phyloP scores from a whole-genome alignment of 2,329 filamentous ascomycete genomes.

The Cladophialophora immunda region DNA sequence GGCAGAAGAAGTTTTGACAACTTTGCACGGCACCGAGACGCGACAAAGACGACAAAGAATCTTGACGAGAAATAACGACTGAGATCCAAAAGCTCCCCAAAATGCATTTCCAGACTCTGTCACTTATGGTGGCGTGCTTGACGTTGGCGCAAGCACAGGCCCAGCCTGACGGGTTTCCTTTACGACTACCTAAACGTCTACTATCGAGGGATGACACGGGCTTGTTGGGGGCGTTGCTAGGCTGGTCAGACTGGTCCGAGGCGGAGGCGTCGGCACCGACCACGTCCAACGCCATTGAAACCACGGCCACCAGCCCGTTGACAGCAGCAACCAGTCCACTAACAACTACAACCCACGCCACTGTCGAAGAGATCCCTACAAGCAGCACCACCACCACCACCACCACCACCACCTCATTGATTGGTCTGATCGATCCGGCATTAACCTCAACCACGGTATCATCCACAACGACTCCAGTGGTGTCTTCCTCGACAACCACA shows the following conservation, averaged over 20 bases:
- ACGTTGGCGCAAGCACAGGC: slow-evolving; percentile 36
- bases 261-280: slow-evolving; percentile 11
- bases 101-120: slow-evolving; percentile 34
- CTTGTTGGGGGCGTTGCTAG: too few relatives aligned
- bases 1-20: slow-evolving; percentile 25
- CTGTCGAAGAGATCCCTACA: slow-evolving; percentile 1
- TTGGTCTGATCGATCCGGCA: slow-evolving; percentile 2
- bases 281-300: slow-evolving; percentile 1
- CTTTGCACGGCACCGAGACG: slow-evolving; percentile 18
- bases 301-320: neutral
- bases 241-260: neutral
- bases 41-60: slow-evolving; percentile 2
- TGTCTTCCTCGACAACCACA: neutral
- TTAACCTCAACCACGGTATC: slow-evolving; percentile 1
- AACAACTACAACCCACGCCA: slow-evolving; percentile 16
- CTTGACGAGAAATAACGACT: neutral
- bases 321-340: slow-evolving; percentile 17
- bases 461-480: slow-evolving; percentile 9
- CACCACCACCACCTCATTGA: slow-evolving; percentile 16
- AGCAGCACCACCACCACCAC: slow-evolving; percentile 5
- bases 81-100: slow-evolving; percentile 7
- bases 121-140: slow-evolving; percentile 32
- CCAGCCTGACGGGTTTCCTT: slow-evolving; percentile 23
- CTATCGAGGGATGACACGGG: too few relatives aligned
- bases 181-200: slow-evolving; percentile 24